Evolutionary conservation across 352 stramenopile genomes (phyloP), one percentile per base, ranked within the genome.

Genomic region (Elongisporangium undulatum): DNA sequence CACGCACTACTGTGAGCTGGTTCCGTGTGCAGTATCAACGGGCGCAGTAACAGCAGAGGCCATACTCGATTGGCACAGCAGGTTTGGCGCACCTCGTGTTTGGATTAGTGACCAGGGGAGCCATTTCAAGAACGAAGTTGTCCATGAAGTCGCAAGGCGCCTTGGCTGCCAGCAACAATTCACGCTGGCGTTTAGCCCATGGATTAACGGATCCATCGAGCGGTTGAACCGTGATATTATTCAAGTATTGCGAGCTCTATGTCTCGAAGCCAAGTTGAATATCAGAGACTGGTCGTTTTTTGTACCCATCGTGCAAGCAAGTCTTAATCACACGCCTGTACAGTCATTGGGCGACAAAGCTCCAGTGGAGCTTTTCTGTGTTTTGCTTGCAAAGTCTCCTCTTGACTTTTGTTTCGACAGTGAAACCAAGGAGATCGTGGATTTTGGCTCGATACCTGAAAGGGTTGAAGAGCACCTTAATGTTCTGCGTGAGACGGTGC

Each of bases 71-170:
- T 76, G 62, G 69, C 29, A 67, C 20, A 71, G 54, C 2, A 53
- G 67, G n/a, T 79, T 65, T 61, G 64, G 56, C 2, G 13, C 55
- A 49, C 64, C 61, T 5, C 24, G 50, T 4, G 34, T 64, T 1
- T 74, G 58, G 67, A 62, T 74, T 4, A 67, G 57, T 52, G 63
- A 73, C 41, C 24, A 64, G 41, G 69, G 69, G 0, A 67, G 7
- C 12, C 72, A 77, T 34, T 81, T 77, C 51, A 74, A 67, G 23
- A 79, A 69, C 49, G 23, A 59, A 38, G 55, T 72, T 3, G 52
- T 76, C 8, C 13, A 20, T 8, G 62, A 72, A 48, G 19, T 75
- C 6, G 57, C 24, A 6, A 59, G 16, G 21, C 29, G 53, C 0
- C 39, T 75, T 0, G 49, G 34, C 0, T 23, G 22, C 12, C 0